Evolutionary conservation across 805 yeast genomes (phyloP), one percentile per base, ranked within the genome.

Genomic region (Candida montana): DNA sequence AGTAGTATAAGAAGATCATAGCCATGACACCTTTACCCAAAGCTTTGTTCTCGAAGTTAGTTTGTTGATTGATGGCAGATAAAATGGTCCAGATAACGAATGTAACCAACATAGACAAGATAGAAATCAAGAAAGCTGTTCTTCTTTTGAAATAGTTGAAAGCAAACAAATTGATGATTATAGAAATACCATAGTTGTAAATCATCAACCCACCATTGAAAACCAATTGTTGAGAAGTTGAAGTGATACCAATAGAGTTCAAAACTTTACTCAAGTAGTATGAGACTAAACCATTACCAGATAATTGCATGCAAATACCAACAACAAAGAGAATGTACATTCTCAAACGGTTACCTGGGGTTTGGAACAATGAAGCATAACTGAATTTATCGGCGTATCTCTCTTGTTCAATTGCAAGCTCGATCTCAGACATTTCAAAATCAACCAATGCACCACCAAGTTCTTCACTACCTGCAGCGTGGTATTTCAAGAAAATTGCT

Each of bases 201-300:
- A 69, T 57, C 68, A 64, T 67, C 42, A 74, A 63, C 46, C 71
- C 67, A 37, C 72, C 77, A 52, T 74, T 75, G 52, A 75, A 65
- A 37, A 68, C 51, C 38, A 74, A 64, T 56, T 75, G 74, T 41
- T 60, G 54, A 35, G 54, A 54, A 18, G 63, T 56, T 15, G 60
- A 63, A 37, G 73, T 71, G 49, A 75, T 72, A 44, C 81, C 80
- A 54, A 75, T 73, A 15, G 75, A 68, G 41, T 58, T 54, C 48
- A 76, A 65, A 8, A 76, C 81, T 46, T 66, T 63, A 44, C 63
- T 62, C 46, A 74, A 59, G 55, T 74, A 74, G 62, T 71, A 73
- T 4, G 75, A 66, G 17, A 72, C 73, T 40, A 73, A 57, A 40
- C 74, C 75, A 49, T 71, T 71, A 49, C 78, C 78, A n/a, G 75